A percentile compares a stretch with the other conserved stretches of the same genome.
Conservation (phyloP, 192 early-diverging fungal genomes). For the Linnemannia exigua region DNA sequence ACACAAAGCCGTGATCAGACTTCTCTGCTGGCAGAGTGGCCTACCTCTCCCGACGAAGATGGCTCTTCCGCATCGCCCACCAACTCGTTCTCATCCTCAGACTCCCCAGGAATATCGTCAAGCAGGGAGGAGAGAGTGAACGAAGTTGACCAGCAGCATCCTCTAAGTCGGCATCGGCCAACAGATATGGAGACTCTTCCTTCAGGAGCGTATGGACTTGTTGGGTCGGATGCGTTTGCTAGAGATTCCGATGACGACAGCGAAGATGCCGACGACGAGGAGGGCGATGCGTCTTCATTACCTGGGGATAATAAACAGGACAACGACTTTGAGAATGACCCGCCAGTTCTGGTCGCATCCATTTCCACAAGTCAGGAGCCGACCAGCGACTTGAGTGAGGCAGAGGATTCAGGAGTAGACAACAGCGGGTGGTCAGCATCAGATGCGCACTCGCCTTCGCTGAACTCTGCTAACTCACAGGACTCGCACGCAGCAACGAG, state of each 20-base stretch:
- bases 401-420: constrained; percentile 52
- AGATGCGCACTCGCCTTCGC: background rate
- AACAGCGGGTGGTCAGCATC: constrained; percentile 32
- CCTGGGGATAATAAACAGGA: background rate
- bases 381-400: constrained; percentile 27
- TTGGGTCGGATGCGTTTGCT: constrained; percentile 31
- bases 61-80: background rate
- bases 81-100: constrained; percentile 5
- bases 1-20: constrained; percentile 18
- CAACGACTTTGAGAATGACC: background rate
- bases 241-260: constrained; percentile 50
- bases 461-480: background rate
- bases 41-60: constrained; percentile 19
- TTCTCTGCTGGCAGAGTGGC: constrained; percentile 41
- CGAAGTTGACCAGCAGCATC: background rate
- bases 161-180: background rate
- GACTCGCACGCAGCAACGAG: background rate
- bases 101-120: background rate
- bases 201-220: constrained; percentile 31
- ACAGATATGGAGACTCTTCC: background rate
- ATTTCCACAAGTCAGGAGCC: background rate
- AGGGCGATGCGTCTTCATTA: background rate
- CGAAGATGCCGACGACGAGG: constrained; percentile 45
- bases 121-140: background rate
- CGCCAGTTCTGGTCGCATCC: background rate